Conservation (phyloP, 768 basidiomycete genomes). For the Lactarius sp. region DNA sequence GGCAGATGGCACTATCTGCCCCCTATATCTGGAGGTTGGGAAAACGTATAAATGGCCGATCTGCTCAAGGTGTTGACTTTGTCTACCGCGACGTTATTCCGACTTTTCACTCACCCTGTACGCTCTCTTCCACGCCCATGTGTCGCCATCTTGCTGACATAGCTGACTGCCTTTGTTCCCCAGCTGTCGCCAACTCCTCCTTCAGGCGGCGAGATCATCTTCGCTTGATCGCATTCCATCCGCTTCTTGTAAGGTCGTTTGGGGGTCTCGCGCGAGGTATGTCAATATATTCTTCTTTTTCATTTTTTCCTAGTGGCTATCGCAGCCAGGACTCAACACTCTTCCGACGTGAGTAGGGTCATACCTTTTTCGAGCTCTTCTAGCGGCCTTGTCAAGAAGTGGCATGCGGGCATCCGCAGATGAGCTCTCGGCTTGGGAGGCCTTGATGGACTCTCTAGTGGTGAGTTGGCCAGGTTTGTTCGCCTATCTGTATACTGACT, state of each 20-base stretch:
- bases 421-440: constrained; percentile 27
- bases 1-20: background rate
- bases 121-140: background rate
- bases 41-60: constrained; percentile 12
- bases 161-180: background rate
- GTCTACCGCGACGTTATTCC: background rate
- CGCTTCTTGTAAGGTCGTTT: constrained; percentile 40
- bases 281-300: constrained; percentile 7
- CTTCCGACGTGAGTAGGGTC: background rate
- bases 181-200: constrained; percentile 24
- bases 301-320: background rate
- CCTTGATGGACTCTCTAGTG: constrained; percentile 19
- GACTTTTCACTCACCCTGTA: constrained; percentile 17
- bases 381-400: constrained; percentile 27
- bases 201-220: constrained; percentile 30
- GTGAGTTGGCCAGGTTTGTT: background rate
- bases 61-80: background rate
- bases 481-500: background rate
- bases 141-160: background rate
- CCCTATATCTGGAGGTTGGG: constrained; percentile 7
- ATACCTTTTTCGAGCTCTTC: constrained; percentile 26
- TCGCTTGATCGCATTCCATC: constrained; percentile 35
- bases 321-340: background rate
- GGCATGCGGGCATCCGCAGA: constrained; percentile 28
- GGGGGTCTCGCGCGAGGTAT: constrained; percentile 35